Base-by-base conservation (phyloP, 768 basidiomycete species). In the Strobilomyces echinocephalus region DNA sequence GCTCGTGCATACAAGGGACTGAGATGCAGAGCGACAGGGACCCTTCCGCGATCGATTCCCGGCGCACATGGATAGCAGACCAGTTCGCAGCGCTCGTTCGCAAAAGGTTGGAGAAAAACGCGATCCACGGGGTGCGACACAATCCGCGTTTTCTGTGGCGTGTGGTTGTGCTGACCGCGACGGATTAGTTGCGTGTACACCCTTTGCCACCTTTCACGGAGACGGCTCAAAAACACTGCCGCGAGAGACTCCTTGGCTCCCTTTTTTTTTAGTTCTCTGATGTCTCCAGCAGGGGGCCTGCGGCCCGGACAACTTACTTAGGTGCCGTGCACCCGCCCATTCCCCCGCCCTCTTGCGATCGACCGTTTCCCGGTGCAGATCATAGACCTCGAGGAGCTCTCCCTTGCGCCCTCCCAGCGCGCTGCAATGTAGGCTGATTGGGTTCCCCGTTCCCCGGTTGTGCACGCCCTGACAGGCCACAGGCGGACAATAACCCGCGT, bases 331-430 rank as follows among this genome's bases (percentile, higher is more conserved):
- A 35, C 45, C 40, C 42, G 56, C 57, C 34, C 26, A 39, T n/a
- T 55, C 55, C 34, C n/a, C 36, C 53, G 39, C 20, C 21, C 9
- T 34, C 20, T 39, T 5, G 30, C 44, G 46, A 56, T 55, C 41
- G 42, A 57, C 16, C 54, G 35, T 36, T 62, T 57, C 30, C 35
- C 46, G 46, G 33, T 16, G 39, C 60, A 97, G 94, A 93, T 97
- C 63, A 92, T 95, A 88, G 94, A 95, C 71, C 79, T 97, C 26
- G 94, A 97, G 69, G 76, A 85, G 45, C 69, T 82, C 9, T 74
- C 79, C 0, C 70, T 78, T 48, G 72, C 76, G 30, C 80, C 67
- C 59, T 79, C 65, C 44, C 77, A 67, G 67, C 76, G 76, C 46
- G 82, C 82, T 35, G 79, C 79, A 46, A 77, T 81, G 57, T 83